Evolutionary conservation across 768 basidiomycete species (phyloP).

Genomic region (Boletus vermiculosoides): DNA sequence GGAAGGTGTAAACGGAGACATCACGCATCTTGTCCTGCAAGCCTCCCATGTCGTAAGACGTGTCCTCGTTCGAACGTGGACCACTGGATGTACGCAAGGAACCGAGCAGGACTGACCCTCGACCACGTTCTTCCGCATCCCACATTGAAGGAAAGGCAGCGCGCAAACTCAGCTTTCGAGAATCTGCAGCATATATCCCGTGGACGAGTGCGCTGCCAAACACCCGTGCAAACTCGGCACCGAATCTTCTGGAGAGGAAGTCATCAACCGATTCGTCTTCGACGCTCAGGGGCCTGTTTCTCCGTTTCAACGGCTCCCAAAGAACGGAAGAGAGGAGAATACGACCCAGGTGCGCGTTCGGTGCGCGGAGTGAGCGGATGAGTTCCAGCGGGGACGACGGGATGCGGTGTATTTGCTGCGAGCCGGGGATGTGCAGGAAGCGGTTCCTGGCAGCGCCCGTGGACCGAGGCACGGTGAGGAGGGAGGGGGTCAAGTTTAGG

Average conservation of each 20-base stretch:
- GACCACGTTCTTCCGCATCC: constrained; percentile 63
- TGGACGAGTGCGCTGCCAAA: constrained; percentile 84
- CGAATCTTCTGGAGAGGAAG: constrained; percentile 75
- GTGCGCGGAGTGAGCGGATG: constrained; percentile 33
- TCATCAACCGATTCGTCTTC: constrained; percentile 80
- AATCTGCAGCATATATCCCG: constrained; percentile 90
- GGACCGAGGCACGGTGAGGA: constrained; percentile 65
- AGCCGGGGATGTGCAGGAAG: constrained; percentile 60
- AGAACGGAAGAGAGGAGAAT: constrained; percentile 55
- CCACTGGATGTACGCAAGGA: constrained; percentile 35
- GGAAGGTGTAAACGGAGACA: constrained; percentile 81
- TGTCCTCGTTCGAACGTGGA: constrained; percentile 1
- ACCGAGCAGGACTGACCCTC: constrained; percentile 70
- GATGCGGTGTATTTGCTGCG: constrained; percentile 51
- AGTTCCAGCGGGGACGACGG: constrained; percentile 43
- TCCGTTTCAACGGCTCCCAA: constrained; percentile 53
- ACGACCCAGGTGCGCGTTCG: constrained; percentile 36
- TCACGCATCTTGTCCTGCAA: constrained; percentile 47
- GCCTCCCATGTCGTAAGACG: constrained; percentile 50
- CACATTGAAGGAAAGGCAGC: constrained; percentile 76
- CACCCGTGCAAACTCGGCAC: constrained; percentile 63
- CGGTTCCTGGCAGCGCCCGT: constrained; percentile 77
- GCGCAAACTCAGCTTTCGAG: constrained; percentile 68
- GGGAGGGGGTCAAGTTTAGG: constrained; percentile 53
- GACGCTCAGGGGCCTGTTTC: constrained; percentile 39